Evolutionary conservation across 139 green algal genomes (phyloP).

Genomic region (Tetratostichococcus sp.): DNA sequence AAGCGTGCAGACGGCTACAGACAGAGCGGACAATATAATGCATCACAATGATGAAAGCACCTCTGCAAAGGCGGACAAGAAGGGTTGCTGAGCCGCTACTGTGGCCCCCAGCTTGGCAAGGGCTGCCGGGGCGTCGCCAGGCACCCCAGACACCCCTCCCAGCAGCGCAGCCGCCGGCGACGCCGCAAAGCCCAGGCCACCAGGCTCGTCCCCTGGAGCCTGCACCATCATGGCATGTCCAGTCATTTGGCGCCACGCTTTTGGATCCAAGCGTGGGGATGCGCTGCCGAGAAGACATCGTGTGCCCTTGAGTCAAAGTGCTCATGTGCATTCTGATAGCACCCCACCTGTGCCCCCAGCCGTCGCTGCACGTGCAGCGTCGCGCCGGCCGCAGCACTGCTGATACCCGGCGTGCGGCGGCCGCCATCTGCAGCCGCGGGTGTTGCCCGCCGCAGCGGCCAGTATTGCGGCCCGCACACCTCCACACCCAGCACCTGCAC

Average conservation of each 20-base stretch:
- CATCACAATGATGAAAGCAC: background rate
- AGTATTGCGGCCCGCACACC: slow-evolving; percentile 72
- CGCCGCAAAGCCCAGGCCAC: slow-evolving; percentile 52
- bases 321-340: too few species aligned
- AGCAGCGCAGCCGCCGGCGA: slow-evolving; percentile 55
- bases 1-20: background rate
- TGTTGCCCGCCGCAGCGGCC: slow-evolving; percentile 35
- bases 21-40: too few species aligned
- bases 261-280: too few species aligned
- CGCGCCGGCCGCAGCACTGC: slow-evolving; percentile 26
- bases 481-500: slow-evolving; percentile 32
- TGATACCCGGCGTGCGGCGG: slow-evolving; percentile 1
- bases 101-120: background rate
- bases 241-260: too few species aligned
- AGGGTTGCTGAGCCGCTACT: background rate
- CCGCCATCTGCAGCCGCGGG: slow-evolving; percentile 11
- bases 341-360: slow-evolving; percentile 17
- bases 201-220: slow-evolving; percentile 58
- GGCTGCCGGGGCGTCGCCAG: background rate
- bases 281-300: too few species aligned
- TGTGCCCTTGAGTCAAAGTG: too few species aligned
- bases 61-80: background rate
- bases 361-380: slow-evolving; percentile 74
- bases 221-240: slow-evolving; percentile 15
- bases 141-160: slow-evolving; percentile 10